Base-by-base conservation (phyloP, 1,284 basidiomycete species). In the Cystodermella granulosa region DNA sequence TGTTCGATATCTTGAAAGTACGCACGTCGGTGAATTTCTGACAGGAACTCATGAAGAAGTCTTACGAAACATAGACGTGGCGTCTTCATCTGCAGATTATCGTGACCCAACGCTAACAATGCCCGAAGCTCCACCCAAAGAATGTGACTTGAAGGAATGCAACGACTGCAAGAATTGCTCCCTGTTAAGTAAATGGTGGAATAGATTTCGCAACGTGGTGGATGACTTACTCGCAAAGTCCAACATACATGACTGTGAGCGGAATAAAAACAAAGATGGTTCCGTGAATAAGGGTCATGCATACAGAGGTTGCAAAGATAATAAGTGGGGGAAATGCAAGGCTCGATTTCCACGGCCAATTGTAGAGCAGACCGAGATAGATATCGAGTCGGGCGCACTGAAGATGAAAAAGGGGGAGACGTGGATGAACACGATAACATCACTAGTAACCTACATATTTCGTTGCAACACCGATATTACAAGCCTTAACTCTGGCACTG, bases 381-480 rank as follows among this genome's bases (percentile, higher is more conserved):
- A 65, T 48, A 39, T 42, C 2, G 38, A 55, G 1, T 57, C 60
- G 17, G 67, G 67, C 24, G 50, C 49, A 38, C 39, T 71, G 2
- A 50, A 53, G 17, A 45, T 72, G 39, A 61, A 63, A 42, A 65
- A 72, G 39, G 38, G 40, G 8, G 68, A 72, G 47, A 37, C 58
- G 4, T 56, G 51, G 57, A 37, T 72, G 5, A 73, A 72, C 49
- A 67, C 58, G 2, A 59, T 63, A 23, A 58, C 55, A 1, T 45
- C 55, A 20, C 7, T 48, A 7, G 3, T 70, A 2, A 63, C 62
- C 17, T 72, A 66, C 54, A 24, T 70, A 0, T 38, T 68, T 8
- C 43, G 60, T 11, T 66, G 63, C 42, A 71, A 70, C 47, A 61
- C 65, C 6, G 65, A 71, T 59, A 60, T 67, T 3, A 68, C 65